Percentiles rank a stretch among this genome's conserved stretches.
These are phyloP conservation scores for Podospora appendiculata DNA, from an alignment of 495 filamentous ascomycete genomes.

Conservation along the genomic window DNA sequence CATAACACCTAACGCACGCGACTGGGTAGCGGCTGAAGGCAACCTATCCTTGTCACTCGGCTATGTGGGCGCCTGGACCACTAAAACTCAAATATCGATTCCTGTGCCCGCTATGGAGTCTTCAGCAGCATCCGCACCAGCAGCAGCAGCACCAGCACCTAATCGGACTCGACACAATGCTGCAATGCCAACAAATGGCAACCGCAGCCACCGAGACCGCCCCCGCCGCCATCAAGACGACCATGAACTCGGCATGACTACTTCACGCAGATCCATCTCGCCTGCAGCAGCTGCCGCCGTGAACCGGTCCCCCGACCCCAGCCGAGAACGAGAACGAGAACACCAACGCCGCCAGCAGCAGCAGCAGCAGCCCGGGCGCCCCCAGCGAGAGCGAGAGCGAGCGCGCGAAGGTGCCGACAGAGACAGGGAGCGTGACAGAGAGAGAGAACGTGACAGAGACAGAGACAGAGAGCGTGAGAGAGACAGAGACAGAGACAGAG, in stretches of 20 bases:
- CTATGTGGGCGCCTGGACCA: constrained; percentile 26
- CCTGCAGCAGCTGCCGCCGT: constrained; percentile 23
- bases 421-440: not conserved
- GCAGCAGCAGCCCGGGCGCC: not conserved
- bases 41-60: constrained; percentile 26
- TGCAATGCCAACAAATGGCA: constrained; percentile 31
- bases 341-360: not conserved
- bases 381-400: not conserved
- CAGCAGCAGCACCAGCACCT: not conserved
- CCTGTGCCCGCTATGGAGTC: constrained; percentile 22
- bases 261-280: constrained; percentile 25
- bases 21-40: constrained; percentile 8
- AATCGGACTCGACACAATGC: constrained; percentile 19
- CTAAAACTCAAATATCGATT: constrained; percentile 31
- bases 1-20: constrained; percentile 7
- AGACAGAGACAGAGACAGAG: too few relatives aligned
- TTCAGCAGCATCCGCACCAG: constrained; percentile 8
- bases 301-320: constrained; percentile 17
- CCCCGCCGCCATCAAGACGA: constrained; percentile 15
- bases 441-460: constrained; percentile 13
- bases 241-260: constrained; percentile 31
- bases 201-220: constrained; percentile 14
- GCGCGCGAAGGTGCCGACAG: too few relatives aligned
- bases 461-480: constrained; percentile 5
- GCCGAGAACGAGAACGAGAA: not conserved